These are phyloP conservation scores for Zanthoxylum bungeanum DNA, from an alignment of 345 rosid species.

Conservation along the genomic window DNA sequence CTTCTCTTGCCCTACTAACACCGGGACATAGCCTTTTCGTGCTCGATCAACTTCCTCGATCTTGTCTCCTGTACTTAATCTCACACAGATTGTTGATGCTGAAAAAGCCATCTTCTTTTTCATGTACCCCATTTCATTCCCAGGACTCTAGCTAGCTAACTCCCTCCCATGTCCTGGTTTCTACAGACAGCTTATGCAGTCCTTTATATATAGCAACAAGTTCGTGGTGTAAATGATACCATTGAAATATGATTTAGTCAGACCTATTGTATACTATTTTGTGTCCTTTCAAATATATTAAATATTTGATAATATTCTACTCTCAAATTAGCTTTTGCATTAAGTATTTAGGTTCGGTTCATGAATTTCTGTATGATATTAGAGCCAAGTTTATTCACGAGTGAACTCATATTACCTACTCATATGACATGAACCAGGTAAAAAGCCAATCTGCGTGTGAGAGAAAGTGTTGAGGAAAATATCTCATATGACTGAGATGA, in stretches of 20 bases:
- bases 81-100: conserved; percentile 4
- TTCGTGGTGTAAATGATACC: not conserved
- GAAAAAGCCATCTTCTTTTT: not conserved
- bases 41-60: conserved; percentile 1
- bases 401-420: no score
- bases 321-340: no score
- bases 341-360: no score
- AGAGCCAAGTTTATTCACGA: no score
- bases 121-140: not conserved
- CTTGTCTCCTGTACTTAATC: not conserved
- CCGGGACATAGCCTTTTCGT: conserved; percentile 30
- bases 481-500: no score
- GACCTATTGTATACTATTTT: not conserved
- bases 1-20: conserved; percentile 23
- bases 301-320: no score
- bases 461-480: no score
- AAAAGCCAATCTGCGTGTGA: no score
- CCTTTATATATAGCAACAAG: conserved; percentile 6
- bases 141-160: no score
- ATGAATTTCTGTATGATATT: no score
- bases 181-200: no score
- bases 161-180: not conserved
- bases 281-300: not conserved
- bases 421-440: no score
- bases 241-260: not conserved